Evolutionary conservation across 2,329 filamentous ascomycete genomes (phyloP).

Genomic region (Aspergillus pseudoglaucus): DNA sequence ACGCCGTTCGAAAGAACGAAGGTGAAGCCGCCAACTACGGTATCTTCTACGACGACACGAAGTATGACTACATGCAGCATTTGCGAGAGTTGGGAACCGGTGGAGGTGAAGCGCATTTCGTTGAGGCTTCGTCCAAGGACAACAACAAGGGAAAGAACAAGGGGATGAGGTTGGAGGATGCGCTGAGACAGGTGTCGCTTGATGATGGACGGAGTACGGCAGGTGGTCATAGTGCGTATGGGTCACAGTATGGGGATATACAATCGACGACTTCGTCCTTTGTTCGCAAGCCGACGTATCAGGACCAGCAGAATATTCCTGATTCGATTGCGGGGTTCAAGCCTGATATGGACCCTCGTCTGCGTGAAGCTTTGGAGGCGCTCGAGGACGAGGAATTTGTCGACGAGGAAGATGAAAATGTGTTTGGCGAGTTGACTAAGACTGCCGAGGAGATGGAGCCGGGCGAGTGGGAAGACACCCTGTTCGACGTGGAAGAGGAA

Average conservation of each 20-base stretch:
- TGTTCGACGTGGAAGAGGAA: constrained; percentile 47
- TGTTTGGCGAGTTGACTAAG: constrained; percentile 69
- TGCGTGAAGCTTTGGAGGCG: constrained; percentile 87
- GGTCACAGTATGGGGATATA: constrained; percentile 36
- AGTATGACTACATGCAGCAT: constrained; percentile 99
- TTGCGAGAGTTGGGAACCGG: constrained; percentile 75
- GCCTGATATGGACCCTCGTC: constrained; percentile 91
- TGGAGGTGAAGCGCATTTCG: constrained; percentile 68
- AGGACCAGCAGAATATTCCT: constrained; percentile 87
- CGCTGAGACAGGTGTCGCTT: constrained; percentile 55
- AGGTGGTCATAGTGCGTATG: constrained; percentile 29
- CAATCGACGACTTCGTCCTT: constrained; percentile 60
- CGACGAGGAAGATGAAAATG: constrained; percentile 69
- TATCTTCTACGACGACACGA: constrained; percentile 87
- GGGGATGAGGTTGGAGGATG: constrained; percentile 77
- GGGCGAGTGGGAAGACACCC: constrained; percentile 66
- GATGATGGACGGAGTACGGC: constrained; percentile 31
- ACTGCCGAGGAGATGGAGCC: constrained; percentile 65
- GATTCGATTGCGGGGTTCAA: constrained; percentile 90
- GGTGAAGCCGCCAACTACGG: constrained; percentile 93
- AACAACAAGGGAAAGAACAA: constrained; percentile 67
- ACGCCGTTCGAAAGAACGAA: constrained; percentile 73
- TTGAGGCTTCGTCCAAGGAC: constrained; percentile 62
- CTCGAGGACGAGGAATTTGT: constrained; percentile 94
- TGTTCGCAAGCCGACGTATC: constrained; percentile 69